Evolutionary conservation across 441 rosid genomes (phyloP).

Genomic region (Omphalea diandra): DNA sequence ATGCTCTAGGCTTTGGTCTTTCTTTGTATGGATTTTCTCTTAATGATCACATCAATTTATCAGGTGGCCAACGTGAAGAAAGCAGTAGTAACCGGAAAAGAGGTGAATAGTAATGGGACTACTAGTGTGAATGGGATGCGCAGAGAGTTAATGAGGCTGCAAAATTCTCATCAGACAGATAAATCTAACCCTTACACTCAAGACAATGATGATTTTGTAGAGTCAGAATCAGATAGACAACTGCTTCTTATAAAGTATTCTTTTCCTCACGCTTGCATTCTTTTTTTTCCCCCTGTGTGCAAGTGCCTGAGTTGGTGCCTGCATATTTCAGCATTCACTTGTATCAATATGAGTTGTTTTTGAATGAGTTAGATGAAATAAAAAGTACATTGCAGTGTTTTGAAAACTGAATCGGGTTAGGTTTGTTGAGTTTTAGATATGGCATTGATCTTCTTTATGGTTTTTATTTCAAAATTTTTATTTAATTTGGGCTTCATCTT

Average conservation of each 20-base stretch:
- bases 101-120: conserved; percentile 37
- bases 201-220: conserved; percentile 71
- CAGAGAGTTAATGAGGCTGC: conserved; percentile 83
- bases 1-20: neutral
- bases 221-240: conserved; percentile 97
- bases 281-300: neutral
- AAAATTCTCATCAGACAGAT: conserved; percentile 54
- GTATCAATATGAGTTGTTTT: neutral
- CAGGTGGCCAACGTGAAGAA: conserved; percentile 81
- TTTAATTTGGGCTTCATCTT: neutral
- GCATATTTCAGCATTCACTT: neutral
- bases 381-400: neutral
- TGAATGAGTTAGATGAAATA: neutral
- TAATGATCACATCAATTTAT: conserved; percentile 24
- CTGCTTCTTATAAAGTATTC: conserved; percentile 93
- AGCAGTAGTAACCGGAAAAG: conserved; percentile 65
- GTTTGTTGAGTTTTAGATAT: neutral
- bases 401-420: neutral
- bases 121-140: conserved; percentile 59
- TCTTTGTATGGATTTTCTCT: conserved; percentile 8
- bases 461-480: neutral
- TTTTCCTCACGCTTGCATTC: neutral
- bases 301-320: neutral
- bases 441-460: neutral
- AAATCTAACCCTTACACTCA: conserved; percentile 58